Conservation (phyloP, 2,329 filamentous ascomycete species). For the Malbranchea cinnamomea region DNA sequence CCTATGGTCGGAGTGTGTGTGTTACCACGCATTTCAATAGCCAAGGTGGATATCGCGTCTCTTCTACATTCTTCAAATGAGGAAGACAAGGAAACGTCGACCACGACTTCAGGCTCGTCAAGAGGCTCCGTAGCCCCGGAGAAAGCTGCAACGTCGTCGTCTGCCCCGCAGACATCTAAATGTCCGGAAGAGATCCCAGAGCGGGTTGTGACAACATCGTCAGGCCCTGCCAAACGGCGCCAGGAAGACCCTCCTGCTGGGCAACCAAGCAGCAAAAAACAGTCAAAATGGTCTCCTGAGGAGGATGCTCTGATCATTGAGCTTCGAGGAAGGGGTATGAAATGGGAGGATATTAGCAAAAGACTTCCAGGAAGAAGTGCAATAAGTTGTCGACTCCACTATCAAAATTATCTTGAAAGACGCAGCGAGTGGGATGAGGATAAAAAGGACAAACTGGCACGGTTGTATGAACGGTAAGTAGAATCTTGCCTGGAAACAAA, state of each 20-base stretch:
- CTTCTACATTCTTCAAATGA: conserved; percentile 11
- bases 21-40: conserved; percentile 9
- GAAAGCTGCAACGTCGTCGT: conserved; percentile 1
- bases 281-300: conserved; percentile 91
- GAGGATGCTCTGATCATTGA: conserved; percentile 92
- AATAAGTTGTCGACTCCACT: conserved; percentile 87
- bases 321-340: conserved; percentile 80
- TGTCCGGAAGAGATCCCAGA: conserved; percentile 3
- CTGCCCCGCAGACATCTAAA: conserved; percentile 1
- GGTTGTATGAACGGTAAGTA: conserved; percentile 78
- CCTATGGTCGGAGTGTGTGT: conserved; percentile 5
- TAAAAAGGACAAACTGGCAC: conserved; percentile 88
- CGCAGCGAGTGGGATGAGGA: conserved; percentile 94
- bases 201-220: conserved; percentile 4
- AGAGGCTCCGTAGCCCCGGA: conserved; percentile 2
- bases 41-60: conserved; percentile 13
- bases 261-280: conserved; percentile 47
- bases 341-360: conserved; percentile 97
- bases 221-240: conserved; percentile 1
- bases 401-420: conserved; percentile 92
- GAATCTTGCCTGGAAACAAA: too few relatives aligned
- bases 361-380: conserved; percentile 77
- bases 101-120: conserved; percentile 4
- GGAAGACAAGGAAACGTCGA: conserved; percentile 9
- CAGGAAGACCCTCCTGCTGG: conserved; percentile 3